Evolutionary conservation across 2,329 filamentous ascomycete species (phyloP).

Genomic region (Calycina herbarum): DNA sequence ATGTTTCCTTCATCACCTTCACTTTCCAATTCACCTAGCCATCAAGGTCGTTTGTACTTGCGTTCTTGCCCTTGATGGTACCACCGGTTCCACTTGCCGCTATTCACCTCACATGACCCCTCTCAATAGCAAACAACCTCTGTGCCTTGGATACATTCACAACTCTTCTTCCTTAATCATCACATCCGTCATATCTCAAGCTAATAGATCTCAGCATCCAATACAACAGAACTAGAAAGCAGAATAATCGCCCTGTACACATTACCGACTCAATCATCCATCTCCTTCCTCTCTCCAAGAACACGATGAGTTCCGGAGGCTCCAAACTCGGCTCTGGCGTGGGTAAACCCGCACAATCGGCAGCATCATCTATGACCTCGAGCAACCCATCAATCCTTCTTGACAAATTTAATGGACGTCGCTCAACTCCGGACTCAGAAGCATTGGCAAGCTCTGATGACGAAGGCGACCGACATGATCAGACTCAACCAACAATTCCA

Average conservation of each 20-base stretch:
- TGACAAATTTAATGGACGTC: conserved; percentile 75
- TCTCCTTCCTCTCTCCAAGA: neutral
- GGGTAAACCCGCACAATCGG: conserved; percentile 49
- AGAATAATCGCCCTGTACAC: neutral
- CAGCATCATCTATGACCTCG: conserved; percentile 49
- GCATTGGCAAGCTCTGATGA: conserved; percentile 93
- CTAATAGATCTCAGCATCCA: conserved; percentile 1
- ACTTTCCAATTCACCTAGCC: neutral
- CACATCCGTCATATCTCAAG: neutral
- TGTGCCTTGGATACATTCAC: neutral
- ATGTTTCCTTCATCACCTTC: neutral
- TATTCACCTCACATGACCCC: neutral
- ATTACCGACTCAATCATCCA: neutral
- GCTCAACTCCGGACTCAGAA: conserved; percentile 91
- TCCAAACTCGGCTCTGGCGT: conserved; percentile 24
- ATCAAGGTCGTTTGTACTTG: neutral
- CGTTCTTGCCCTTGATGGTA: neutral
- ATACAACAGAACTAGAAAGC: conserved; percentile 5
- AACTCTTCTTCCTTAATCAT: neutral
- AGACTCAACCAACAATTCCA: conserved; percentile 48
- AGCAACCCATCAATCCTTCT: conserved; percentile 65
- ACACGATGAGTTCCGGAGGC: conserved; percentile 29
- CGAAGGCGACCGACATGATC: conserved; percentile 68
- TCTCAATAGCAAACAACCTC: neutral
- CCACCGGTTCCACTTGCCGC: neutral